Conservation (phyloP, 768 basidiomycete genomes). For the Psilocybe subaeruginosa region DNA sequence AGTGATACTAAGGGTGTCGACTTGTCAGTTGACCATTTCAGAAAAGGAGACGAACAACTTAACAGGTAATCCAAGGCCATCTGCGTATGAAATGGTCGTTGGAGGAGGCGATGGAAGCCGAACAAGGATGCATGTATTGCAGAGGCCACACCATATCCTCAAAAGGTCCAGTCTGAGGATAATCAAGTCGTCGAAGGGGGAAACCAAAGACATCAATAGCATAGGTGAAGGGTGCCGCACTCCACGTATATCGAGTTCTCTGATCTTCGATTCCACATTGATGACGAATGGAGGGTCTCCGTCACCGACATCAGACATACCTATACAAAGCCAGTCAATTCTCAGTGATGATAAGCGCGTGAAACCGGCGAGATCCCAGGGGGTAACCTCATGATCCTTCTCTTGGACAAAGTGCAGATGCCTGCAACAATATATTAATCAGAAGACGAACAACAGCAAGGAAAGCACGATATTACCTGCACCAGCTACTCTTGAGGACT, state of each 20-base stretch:
- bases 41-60: slow-evolving; percentile 8
- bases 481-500: slow-evolving; percentile 26
- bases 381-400: slow-evolving; percentile 7
- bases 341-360: slow-evolving; percentile 24
- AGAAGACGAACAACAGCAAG: not conserved
- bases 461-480: slow-evolving; percentile 9
- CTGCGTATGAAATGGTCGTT: slow-evolving; percentile 29
- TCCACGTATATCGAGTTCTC: slow-evolving; percentile 33
- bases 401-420: slow-evolving; percentile 33
- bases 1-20: slow-evolving; percentile 30
- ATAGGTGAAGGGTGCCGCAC: slow-evolving; percentile 35
- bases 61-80: slow-evolving; percentile 38
- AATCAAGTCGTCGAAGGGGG: slow-evolving; percentile 25
- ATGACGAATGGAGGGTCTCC: slow-evolving; percentile 20
- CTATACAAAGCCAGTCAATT: slow-evolving; percentile 29
- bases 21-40: not conserved
- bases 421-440: slow-evolving; percentile 15
- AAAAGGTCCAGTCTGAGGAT: slow-evolving; percentile 28
- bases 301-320: slow-evolving; percentile 14
- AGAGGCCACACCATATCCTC: slow-evolving; percentile 38
- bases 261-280: slow-evolving; percentile 26
- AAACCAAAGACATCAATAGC: slow-evolving; percentile 24
- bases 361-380: slow-evolving; percentile 31
- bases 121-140: slow-evolving; percentile 32
- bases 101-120: slow-evolving; percentile 28